Conservation (phyloP, 202 grass and related monocot genomes). For the Zizania palustris region DNA sequence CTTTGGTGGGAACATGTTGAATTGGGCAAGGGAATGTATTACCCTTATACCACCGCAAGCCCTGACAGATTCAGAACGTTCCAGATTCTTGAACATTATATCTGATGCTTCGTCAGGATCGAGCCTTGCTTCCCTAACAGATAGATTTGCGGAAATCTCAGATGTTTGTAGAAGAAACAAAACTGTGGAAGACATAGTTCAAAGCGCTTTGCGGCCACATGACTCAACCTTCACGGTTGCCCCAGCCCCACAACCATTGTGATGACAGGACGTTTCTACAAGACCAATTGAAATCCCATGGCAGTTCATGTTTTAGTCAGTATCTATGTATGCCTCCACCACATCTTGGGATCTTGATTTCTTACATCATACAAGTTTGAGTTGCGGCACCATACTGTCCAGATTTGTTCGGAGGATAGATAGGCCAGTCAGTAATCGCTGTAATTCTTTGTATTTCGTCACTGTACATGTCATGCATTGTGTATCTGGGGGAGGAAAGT, state of each 20-base stretch:
- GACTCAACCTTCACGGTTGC: slow-evolving; percentile 60
- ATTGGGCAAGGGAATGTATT: slow-evolving; percentile 78
- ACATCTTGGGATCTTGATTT: slow-evolving; percentile 31
- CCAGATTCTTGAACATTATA: slow-evolving; percentile 69
- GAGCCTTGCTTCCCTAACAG: slow-evolving; percentile 54
- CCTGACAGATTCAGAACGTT: slow-evolving; percentile 79
- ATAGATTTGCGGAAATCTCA: slow-evolving; percentile 78
- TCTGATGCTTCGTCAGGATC: slow-evolving; percentile 77
- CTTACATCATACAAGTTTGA: slow-evolving; percentile 51
- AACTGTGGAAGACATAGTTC: slow-evolving; percentile 85
- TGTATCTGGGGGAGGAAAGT: slow-evolving; percentile 41
- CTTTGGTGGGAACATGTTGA: slow-evolving; percentile 68
- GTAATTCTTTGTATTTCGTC: slow-evolving; percentile 49
- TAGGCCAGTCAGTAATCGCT: slow-evolving; percentile 47
- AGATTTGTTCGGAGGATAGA: slow-evolving; percentile 59
- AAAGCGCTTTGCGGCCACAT: slow-evolving; percentile 85
- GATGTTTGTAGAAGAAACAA: slow-evolving; percentile 88
- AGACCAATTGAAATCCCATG: slow-evolving; percentile 24
- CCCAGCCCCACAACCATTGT: slow-evolving; percentile 33
- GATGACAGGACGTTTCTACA: slow-evolving; percentile 13
- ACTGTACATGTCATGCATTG: slow-evolving; percentile 57
- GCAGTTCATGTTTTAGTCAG: slow-evolving; percentile 8
- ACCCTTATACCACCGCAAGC: slow-evolving; percentile 75
- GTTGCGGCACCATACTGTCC: slow-evolving; percentile 51
- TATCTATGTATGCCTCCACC: slow-evolving; percentile 28